phyloP scores from a whole-genome alignment of 148 eudicot species.

The Vaccinium myrtillus region DNA sequence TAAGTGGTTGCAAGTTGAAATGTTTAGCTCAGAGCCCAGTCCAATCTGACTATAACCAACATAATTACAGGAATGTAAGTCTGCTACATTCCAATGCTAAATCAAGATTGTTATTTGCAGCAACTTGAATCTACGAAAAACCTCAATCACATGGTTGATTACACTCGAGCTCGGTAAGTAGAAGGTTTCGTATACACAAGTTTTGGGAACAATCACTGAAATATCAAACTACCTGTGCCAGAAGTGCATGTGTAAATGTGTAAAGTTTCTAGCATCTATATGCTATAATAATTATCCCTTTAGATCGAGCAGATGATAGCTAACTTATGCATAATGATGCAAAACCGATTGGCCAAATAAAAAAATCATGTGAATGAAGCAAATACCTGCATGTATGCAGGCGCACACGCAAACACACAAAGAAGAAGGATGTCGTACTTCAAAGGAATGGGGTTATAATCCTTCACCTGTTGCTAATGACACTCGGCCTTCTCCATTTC shows the following conservation, averaged over 20 bases:
- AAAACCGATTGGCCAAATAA: not conserved
- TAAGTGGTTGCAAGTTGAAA: not conserved
- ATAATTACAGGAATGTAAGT: not conserved
- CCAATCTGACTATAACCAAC: not conserved
- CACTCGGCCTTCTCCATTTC: constrained; percentile 74
- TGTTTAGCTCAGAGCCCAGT: constrained; percentile 6
- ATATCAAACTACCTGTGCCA: not conserved
- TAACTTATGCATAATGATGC: not conserved
- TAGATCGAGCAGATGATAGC: not conserved
- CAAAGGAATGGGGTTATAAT: constrained; percentile 92
- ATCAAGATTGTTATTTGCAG: not conserved
- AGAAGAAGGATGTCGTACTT: constrained; percentile 40
- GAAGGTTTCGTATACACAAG: not conserved
- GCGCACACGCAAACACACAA: not conserved
- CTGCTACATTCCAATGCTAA: not conserved
- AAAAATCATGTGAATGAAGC: not conserved
- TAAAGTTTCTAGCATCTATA: not conserved
- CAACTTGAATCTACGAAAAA: not conserved
- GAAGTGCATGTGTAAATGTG: not conserved
- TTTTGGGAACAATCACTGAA: not conserved
- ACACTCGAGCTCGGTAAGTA: not conserved
- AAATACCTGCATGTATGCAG: not conserved
- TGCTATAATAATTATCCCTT: not conserved
- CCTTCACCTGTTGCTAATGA: constrained; percentile 81
- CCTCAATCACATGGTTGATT: not conserved